These are phyloP conservation scores for Thamnidium elegans DNA, from an alignment of 192 early-diverging fungal genomes.

Conservation along the genomic window DNA sequence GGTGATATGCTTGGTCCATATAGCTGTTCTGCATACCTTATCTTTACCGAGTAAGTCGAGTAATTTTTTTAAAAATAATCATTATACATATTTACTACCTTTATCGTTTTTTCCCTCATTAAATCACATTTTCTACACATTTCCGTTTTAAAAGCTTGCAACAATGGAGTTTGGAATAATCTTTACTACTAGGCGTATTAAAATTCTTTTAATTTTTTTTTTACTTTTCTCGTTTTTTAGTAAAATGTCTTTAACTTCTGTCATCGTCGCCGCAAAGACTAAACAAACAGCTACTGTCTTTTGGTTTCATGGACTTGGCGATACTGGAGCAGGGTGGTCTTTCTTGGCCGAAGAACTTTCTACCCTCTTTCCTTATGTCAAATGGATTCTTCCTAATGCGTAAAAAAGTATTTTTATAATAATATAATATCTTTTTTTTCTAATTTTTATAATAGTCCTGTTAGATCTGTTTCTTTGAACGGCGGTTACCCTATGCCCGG, in stretches of 20 bases:
- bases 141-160: too few relatives aligned
- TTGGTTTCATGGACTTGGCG: slow-evolving; percentile 60
- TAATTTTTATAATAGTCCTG: slow-evolving; percentile 35
- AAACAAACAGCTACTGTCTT: slow-evolving; percentile 58
- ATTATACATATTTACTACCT: too few relatives aligned
- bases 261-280: slow-evolving; percentile 37
- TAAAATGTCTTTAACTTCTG: slow-evolving; percentile 32
- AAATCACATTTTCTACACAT: too few relatives aligned
- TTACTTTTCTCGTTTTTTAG: too few relatives aligned
- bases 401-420: slow-evolving; percentile 26
- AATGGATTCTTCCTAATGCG: slow-evolving; percentile 90
- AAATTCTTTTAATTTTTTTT: too few relatives aligned
- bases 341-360: slow-evolving; percentile 54
- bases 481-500: slow-evolving; percentile 78
- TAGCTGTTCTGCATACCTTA: too few relatives aligned
- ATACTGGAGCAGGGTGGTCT: slow-evolving; percentile 58
- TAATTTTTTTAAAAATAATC: too few relatives aligned
- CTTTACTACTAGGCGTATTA: too few relatives aligned
- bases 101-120: too few relatives aligned
- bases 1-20: too few relatives aligned
- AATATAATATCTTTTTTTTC: neutral
- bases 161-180: too few relatives aligned
- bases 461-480: slow-evolving; percentile 73
- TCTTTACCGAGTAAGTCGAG: too few relatives aligned
- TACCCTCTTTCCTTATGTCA: slow-evolving; percentile 70